Evolutionary conservation across 495 filamentous ascomycete genomes (phyloP), one percentile per base, ranked within the genome.

Genomic region (Aspergillus ostianus): DNA sequence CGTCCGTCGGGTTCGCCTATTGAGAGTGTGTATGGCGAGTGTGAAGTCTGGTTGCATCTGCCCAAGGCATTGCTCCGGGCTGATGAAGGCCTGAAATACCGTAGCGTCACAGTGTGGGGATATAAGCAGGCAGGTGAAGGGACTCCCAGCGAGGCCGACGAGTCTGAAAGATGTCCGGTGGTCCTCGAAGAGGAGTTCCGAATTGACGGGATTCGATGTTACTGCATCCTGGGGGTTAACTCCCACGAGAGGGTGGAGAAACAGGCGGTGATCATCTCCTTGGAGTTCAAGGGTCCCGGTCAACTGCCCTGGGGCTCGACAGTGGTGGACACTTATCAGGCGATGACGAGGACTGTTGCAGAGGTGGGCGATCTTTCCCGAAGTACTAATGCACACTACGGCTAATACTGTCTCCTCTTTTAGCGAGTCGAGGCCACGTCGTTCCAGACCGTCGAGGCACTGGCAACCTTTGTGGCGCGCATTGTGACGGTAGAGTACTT

Each of bases 221-320:
- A 78, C 52, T 77, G 75, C 53, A 80, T 86, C 51, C 73, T 86
- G 55, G 83, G 83, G 0, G 79, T 86, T 6, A 85, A 86, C 50
- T 74, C 79, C 15, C 84, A 84, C 59, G 83, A 86, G 68, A 64
- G 83, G 18, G 65, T 83, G 30, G 82, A 84, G 69, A 84, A 82
- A 62, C 83, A 86, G 63, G 73, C 73, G 52, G 82, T 86, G 4
- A 73, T 79, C 58, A 70, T 85, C 30, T 80, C 78, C 15, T 62
- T 84, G 58, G 72, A 67, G 44, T 78, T 84, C 58, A 71, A 65
- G 70, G 81, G 75, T 9, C 65, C 64, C 45, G 76, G 73, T 4
- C 72, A 77, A 62, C 49, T 72, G 53, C 65, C 68, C 30, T 78
- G 76, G 76, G 74, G 70, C 13, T 75, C 73, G 3, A 76, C 65